Evolutionary conservation across 169 alveolate genomes (phyloP).

Genomic region (Plasmodium gaboni): DNA sequence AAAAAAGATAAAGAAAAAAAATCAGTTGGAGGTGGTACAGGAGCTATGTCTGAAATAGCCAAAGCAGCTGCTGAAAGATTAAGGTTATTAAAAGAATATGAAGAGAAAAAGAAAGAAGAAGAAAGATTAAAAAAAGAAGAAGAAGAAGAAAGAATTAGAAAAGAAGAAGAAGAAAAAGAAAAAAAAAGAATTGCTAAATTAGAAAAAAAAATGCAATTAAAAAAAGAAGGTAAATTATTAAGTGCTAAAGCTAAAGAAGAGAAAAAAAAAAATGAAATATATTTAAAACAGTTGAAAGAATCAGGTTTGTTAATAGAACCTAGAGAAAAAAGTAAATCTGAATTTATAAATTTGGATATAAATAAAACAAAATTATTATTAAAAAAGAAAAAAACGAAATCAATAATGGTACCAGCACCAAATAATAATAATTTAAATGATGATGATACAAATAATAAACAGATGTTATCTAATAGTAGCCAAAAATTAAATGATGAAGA

Average conservation of each 20-base stretch:
- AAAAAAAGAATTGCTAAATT: slow-evolving; percentile 85
- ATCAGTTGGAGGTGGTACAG: slow-evolving; percentile 42
- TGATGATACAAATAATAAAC: slow-evolving; percentile 6
- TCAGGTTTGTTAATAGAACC: slow-evolving; percentile 77
- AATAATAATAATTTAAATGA: not conserved
- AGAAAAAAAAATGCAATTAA: slow-evolving; percentile 87
- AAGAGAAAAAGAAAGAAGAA: slow-evolving; percentile 79
- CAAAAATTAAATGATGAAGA: slow-evolving; percentile 17
- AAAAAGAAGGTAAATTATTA: slow-evolving; percentile 88
- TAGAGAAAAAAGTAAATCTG: slow-evolving; percentile 73
- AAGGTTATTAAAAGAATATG: slow-evolving; percentile 79
- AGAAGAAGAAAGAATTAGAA: slow-evolving; percentile 85
- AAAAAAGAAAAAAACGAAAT: slow-evolving; percentile 61
- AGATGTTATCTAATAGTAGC: not conserved
- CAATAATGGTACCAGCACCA: not conserved
- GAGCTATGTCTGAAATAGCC: slow-evolving; percentile 84
- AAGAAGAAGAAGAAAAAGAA: slow-evolving; percentile 88
- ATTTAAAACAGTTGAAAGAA: slow-evolving; percentile 83
- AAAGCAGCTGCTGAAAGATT: slow-evolving; percentile 89
- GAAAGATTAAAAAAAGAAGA: slow-evolving; percentile 84
- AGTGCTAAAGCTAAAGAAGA: slow-evolving; percentile 87
- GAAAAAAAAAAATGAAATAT: slow-evolving; percentile 84
- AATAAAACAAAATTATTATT: slow-evolving; percentile 53
- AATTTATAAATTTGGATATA: slow-evolving; percentile 28
- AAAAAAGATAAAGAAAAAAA: slow-evolving; percentile 81